These are phyloP conservation scores for Berberis vulgaris DNA, from an alignment of 164 flowering plant genomes.

Conservation along the genomic window DNA sequence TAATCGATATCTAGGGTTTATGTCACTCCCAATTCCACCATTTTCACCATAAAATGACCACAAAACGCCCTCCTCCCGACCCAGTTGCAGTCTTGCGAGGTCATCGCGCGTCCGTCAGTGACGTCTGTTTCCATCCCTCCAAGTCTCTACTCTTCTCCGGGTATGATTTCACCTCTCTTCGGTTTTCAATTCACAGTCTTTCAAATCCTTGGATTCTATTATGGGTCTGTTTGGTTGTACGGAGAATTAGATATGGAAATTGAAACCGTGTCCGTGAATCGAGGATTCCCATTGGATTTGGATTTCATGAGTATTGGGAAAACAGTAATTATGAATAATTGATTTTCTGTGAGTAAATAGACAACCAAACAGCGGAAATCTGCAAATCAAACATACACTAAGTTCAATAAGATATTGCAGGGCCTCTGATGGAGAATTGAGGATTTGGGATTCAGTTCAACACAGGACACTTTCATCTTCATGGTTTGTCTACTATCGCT, in stretches of 20 bases:
- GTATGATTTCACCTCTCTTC: conserved; percentile 18
- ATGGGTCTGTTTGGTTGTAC: not conserved
- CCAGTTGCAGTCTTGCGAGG: conserved; percentile 82
- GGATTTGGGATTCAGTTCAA: conserved; percentile 74
- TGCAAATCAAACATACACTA: too few relatives aligned
- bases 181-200: not conserved
- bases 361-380: too few relatives aligned
- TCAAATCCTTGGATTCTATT: not conserved
- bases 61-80: conserved; percentile 66
- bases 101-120: conserved; percentile 78
- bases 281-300: too few relatives aligned
- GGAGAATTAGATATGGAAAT: too few relatives aligned
- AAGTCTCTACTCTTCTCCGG: conserved; percentile 52
- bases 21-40: too few relatives aligned
- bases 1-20: too few relatives aligned
- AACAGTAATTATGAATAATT: not conserved
- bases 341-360: not conserved
- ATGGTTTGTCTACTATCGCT: conserved; percentile 36
- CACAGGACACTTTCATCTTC: conserved; percentile 68
- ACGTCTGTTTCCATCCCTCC: conserved; percentile 64
- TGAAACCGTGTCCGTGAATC: too few relatives aligned
- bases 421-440: conserved; percentile 74
- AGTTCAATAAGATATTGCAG: conserved; percentile 19
- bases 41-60: conserved; percentile 20
- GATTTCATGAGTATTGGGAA: not conserved